Evolutionary conservation across 2,329 filamentous ascomycete species (phyloP), one percentile per base, ranked within the genome.

Genomic region (Penicillium sp.): DNA sequence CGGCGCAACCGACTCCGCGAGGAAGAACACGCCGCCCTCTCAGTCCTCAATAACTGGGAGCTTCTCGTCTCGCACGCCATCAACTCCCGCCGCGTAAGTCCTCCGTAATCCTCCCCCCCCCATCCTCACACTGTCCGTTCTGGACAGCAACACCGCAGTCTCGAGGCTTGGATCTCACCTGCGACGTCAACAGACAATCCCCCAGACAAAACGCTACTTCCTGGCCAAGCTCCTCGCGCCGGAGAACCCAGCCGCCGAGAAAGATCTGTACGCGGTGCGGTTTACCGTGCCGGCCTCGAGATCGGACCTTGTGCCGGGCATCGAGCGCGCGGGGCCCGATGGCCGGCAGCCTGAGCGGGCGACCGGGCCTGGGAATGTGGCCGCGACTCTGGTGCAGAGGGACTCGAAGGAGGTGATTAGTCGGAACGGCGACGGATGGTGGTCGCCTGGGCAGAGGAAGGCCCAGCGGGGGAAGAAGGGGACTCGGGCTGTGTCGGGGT

Each of bases 21-120:
- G 33, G 61, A 63, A 27, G 56, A 63, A 20, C 60, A 68, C 27
- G 63, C 63, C 3, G 60, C 64, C 2, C 54, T 69, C 10, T 60
- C 56, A n/a, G 58, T 70, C 7, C 44, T 70, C 4, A 55, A 56
- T 30, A 63, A 70, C 39, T 50, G 54, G n/a, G 67, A 70, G 39
- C 36, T 71, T 3, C 48, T 71, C 2, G 62, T 66, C 7, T 58
- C 64, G 3, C 67, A 71, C 42, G 66, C 67, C 0, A 39, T 69
- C 6, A 62, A 59, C 11, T 64, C 61, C 14, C 56, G 62, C 14
- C 59, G 66, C 50, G 68, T 70, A 47, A 30, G 56, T 43, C 14
- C 13, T 20, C 14, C 25, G 11, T 27, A n/a, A 6, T n/a, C 11
- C 14, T 27, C 25, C 14, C 14, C 5, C 25, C 25, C 14, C 14